A percentile compares a stretch with the other conserved stretches of the same genome.
Conservation (phyloP, 108 stramenopile genomes). For the Nitzschia inconspicua region DNA sequence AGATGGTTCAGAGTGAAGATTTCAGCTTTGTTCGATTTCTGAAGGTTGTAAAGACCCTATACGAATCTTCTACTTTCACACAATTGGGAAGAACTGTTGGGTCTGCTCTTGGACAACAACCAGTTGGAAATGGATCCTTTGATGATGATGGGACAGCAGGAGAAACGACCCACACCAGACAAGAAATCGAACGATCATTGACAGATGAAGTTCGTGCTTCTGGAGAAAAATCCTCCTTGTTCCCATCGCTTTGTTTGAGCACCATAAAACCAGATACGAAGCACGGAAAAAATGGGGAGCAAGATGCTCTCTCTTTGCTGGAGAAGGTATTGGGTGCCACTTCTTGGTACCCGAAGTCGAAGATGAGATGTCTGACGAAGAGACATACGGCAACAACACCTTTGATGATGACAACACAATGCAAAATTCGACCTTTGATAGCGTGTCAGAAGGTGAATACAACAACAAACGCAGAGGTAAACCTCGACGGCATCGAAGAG, state of each 20-base stretch:
- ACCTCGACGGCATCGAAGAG: background rate
- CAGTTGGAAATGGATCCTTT: background rate
- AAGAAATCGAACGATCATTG: too few relatives aligned
- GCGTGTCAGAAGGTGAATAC: slow-evolving; percentile 11
- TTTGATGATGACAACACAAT: slow-evolving; percentile 4
- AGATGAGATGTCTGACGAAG: slow-evolving; percentile 6
- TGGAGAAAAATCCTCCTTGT: too few relatives aligned
- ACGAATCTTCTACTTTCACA: slow-evolving; percentile 82
- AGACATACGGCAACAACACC: slow-evolving; percentile 5
- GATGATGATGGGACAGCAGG: slow-evolving; percentile 11
- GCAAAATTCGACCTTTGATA: slow-evolving; percentile 7
- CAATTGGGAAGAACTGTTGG: slow-evolving; percentile 60
- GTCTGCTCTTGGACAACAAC: slow-evolving; percentile 25
- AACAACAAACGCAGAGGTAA: background rate
- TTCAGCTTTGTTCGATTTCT: slow-evolving; percentile 86
- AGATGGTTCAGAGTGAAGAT: slow-evolving; percentile 72
- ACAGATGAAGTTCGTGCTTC: too few relatives aligned
- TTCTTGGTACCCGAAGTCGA: slow-evolving; percentile 7
- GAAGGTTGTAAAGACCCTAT: slow-evolving; percentile 83
- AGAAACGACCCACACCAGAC: too few relatives aligned
- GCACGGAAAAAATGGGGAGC: background rate
- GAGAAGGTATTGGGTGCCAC: slow-evolving; percentile 10
- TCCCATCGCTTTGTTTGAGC: too few relatives aligned
- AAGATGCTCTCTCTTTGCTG: slow-evolving; percentile 1
- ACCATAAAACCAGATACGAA: background rate